Percentiles rank a stretch among this genome's conserved stretches.
phyloP scores from a whole-genome alignment of 768 basidiomycete genomes.

The Lentinula detonsa region DNA sequence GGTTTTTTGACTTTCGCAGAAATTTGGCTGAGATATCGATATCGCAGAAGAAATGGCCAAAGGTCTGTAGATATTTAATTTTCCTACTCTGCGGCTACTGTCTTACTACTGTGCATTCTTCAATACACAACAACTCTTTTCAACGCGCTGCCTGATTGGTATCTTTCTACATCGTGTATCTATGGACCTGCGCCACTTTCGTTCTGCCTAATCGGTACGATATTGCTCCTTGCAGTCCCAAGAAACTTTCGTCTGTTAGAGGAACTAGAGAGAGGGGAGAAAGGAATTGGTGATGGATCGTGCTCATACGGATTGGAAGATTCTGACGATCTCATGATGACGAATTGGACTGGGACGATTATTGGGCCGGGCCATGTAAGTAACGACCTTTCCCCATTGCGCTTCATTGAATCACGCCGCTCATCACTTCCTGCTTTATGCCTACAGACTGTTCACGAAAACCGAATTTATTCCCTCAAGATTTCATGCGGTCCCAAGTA shows the following conservation, averaged over 20 bases:
- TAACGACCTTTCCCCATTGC: constrained; percentile 6
- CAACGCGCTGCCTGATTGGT: not conserved
- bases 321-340: constrained; percentile 95
- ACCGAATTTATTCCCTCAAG: constrained; percentile 94
- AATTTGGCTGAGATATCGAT: no score
- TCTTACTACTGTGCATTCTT: not conserved
- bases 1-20: not conserved
- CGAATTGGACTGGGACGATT: constrained; percentile 98
- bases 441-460: constrained; percentile 92
- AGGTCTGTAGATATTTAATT: not conserved
- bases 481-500: constrained; percentile 77
- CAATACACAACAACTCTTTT: not conserved
- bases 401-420: constrained; percentile 1
- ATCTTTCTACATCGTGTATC: not conserved
- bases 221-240: constrained; percentile 60
- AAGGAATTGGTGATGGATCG: constrained; percentile 96
- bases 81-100: not conserved
- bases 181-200: not conserved
- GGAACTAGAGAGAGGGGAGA: constrained; percentile 99
- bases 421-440: constrained; percentile 9
- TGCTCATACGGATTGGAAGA: constrained; percentile 97
- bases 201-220: not conserved
- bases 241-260: constrained; percentile 95
- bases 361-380: constrained; percentile 96
- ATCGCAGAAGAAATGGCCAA: not conserved